Conservation (phyloP, 805 yeast species). For the Candida michaelii region DNA sequence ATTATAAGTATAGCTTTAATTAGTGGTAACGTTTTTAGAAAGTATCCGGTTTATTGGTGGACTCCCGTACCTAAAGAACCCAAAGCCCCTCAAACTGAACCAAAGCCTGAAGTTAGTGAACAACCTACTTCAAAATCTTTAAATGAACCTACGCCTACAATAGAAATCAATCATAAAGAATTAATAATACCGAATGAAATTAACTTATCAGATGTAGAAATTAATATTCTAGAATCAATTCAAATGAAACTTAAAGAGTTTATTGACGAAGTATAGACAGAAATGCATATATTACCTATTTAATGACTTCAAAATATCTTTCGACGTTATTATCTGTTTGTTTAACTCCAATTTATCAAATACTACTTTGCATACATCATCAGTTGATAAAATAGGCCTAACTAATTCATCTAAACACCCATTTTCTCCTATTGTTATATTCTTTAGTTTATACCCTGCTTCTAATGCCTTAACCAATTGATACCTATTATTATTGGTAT, state of each 20-base stretch:
- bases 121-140: constrained; percentile 1
- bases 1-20: constrained; percentile 51
- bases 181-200: constrained; percentile 23
- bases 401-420: constrained; percentile 46
- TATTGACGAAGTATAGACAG: too few species aligned
- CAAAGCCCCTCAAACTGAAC: background rate
- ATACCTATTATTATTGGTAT: constrained; percentile 15
- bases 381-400: constrained; percentile 67
- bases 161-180: constrained; percentile 3
- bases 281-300: constrained; percentile 1
- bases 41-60: constrained; percentile 66
- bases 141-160: background rate
- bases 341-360: constrained; percentile 54
- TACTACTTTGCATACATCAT: constrained; percentile 61
- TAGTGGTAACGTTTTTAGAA: constrained; percentile 51
- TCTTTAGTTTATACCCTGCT: constrained; percentile 45
- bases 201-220: constrained; percentile 24
- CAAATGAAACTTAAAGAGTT: constrained; percentile 11
- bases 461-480: constrained; percentile 33
- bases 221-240: constrained; percentile 27
- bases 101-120: too few species aligned
- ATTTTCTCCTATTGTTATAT: constrained; percentile 34
- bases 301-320: constrained; percentile 17
- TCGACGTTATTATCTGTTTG: constrained; percentile 56
- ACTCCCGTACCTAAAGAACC: constrained; percentile 27